Conservation (phyloP, 257 asterid species). For the Solanum gracilifrons region DNA sequence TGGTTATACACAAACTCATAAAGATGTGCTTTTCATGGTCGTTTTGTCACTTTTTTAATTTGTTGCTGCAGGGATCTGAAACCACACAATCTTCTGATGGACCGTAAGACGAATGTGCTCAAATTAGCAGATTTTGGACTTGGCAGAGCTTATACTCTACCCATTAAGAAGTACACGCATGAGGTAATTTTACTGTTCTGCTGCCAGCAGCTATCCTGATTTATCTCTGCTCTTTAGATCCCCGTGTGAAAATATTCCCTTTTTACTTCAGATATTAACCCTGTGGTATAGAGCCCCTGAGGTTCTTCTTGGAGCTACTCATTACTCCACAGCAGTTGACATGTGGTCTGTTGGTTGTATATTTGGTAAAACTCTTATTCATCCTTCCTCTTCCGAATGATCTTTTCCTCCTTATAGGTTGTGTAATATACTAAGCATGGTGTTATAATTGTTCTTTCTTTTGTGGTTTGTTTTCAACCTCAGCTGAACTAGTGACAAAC, state of each 20-base stretch:
- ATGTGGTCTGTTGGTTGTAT: slow-evolving; percentile 98
- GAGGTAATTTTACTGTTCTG: slow-evolving; percentile 33
- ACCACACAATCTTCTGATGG: slow-evolving; percentile 97
- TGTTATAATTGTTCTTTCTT: background rate
- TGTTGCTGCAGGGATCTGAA: slow-evolving; percentile 65
- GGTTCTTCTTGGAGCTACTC: slow-evolving; percentile 91
- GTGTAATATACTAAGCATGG: background rate
- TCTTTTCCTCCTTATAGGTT: background rate
- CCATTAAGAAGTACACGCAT: slow-evolving; percentile 94
- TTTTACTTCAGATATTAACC: slow-evolving; percentile 61
- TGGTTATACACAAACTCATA: background rate
- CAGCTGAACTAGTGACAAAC: slow-evolving; percentile 87
- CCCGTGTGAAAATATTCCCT: background rate
- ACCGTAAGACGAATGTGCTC: slow-evolving; percentile 79
- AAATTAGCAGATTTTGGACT: slow-evolving; percentile 97
- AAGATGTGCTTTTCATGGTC: background rate
- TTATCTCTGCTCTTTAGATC: background rate
- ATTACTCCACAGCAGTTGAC: slow-evolving; percentile 94
- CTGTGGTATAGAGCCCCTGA: slow-evolving; percentile 99
- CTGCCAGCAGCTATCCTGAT: background rate
- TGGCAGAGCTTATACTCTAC: slow-evolving; percentile 86
- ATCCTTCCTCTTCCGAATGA: background rate
- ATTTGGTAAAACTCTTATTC: slow-evolving; percentile 48
- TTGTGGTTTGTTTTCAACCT: background rate
- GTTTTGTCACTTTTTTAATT: background rate